Base-by-base conservation (phyloP, 1,139 yeast genomes). In the Taphrina pruni region DNA sequence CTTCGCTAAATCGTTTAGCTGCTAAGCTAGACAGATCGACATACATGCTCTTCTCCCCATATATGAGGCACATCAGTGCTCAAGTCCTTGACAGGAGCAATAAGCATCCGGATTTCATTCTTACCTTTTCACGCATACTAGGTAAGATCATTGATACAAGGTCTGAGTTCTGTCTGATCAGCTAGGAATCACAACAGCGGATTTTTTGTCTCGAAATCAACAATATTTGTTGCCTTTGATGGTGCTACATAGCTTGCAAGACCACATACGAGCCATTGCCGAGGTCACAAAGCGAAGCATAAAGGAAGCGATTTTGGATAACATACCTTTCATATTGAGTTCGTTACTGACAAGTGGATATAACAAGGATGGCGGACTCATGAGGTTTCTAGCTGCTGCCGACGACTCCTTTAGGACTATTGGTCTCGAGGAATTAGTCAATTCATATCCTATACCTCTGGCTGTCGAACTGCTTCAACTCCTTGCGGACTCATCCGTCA, bases 21-120 rank as follows among this genome's bases (percentile, higher is more conserved):
- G 41, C 12, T 26, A 48, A 21, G 41, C 36, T 50, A 38, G 48
- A 50, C 36, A 66, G 73, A 52, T 70, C 52, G 68, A 66, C 50
- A 20, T 58, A 38, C 45, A 87, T 12, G 83, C 87, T 0, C 57
- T 74, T 9, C 75, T 79, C 5, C 79, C 79, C 71, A 73, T 75
- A 2, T 73, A 73, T 26, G 67, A 60, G 67, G 77, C 83, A 0
- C 75, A 81, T 11, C 81, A 82, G 80, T 90, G 89, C 75, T 78
- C 94, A 20, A 79, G 92, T 46, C 85, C 91, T 2, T 97, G 97
- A 0, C 89, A 86, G 73, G 83, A 94, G 75, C 90, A 95, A 0
- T 84, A 89, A 65, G 81, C 92, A n/a, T 85, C 94, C 52, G 6
- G 84, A 55, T 43, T 51, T 64, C n/a, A 54, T 64, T 7, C 35